A percentile compares a stretch with the other conserved stretches of the same genome.
Evolutionary conservation across 2,329 filamentous ascomycete genomes (phyloP).

Genomic region (Elsinoe fawcettii): DNA sequence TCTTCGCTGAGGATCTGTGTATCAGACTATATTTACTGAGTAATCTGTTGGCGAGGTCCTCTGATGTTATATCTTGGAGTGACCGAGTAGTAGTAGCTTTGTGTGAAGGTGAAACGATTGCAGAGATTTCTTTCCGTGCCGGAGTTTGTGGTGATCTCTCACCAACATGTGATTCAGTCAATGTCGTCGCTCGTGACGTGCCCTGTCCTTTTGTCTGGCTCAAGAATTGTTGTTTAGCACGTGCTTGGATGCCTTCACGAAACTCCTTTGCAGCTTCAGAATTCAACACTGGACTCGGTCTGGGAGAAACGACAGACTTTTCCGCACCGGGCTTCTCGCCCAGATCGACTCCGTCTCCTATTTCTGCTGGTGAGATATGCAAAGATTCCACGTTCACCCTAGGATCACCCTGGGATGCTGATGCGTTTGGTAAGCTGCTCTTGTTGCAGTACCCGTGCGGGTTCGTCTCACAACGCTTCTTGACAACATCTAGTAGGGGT

Average conservation of each 20-base stretch:
- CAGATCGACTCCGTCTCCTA: too few species aligned
- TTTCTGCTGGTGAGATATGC: too few species aligned
- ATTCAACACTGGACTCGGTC: too few species aligned
- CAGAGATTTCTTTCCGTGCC: not conserved
- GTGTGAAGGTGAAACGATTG: not conserved
- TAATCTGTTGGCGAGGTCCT: not conserved
- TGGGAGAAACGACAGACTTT: too few species aligned
- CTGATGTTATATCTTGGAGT: not conserved
- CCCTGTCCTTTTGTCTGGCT: not conserved
- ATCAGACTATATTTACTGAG: not conserved
- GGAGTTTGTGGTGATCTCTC: not conserved
- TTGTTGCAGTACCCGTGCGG: too few species aligned
- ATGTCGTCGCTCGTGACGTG: not conserved
- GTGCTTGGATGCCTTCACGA: not conserved
- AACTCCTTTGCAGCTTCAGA: not conserved
- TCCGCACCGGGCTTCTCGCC: too few species aligned
- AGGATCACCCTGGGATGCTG: too few species aligned
- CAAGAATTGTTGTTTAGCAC: not conserved
- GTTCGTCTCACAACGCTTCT: too few species aligned
- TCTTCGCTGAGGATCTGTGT: not conserved
- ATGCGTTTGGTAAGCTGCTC: too few species aligned
- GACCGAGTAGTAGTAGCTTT: not conserved
- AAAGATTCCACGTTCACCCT: too few species aligned
- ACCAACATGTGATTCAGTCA: not conserved
- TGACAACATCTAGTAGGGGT: too few species aligned